Evolutionary conservation across 257 asterid species (phyloP).

Genomic region (Solanum phureja): DNA sequence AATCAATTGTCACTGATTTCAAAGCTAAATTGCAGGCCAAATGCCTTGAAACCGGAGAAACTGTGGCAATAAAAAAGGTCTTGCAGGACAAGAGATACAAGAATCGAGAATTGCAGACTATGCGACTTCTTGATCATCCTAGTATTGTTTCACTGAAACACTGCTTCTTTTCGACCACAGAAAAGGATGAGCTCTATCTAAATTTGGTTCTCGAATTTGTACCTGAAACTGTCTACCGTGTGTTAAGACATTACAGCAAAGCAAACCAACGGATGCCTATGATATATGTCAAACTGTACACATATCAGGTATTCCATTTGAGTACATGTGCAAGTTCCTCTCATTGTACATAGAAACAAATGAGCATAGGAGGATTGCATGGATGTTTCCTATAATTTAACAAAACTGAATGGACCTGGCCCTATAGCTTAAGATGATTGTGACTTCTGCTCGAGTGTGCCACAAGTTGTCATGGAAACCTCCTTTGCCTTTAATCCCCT

Average conservation of each 20-base stretch:
- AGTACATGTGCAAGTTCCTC: neutral
- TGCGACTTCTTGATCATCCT: slow-evolving; percentile 81
- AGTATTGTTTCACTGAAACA: slow-evolving; percentile 68
- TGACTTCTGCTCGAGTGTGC: neutral
- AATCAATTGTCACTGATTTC: neutral
- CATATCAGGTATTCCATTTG: slow-evolving; percentile 47
- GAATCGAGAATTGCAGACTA: slow-evolving; percentile 69
- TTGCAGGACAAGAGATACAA: slow-evolving; percentile 79
- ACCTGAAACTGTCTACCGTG: slow-evolving; percentile 74
- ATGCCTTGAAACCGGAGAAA: slow-evolving; percentile 70
- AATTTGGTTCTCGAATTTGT: slow-evolving; percentile 75
- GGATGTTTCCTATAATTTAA: neutral
- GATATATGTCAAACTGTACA: slow-evolving; percentile 67
- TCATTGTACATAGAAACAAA: neutral
- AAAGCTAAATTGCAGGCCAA: slow-evolving; percentile 41
- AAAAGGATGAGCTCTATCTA: slow-evolving; percentile 67
- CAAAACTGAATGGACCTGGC: neutral
- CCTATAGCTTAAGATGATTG: neutral
- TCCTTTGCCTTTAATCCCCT: neutral
- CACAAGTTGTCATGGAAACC: neutral
- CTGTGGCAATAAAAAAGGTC: slow-evolving; percentile 73
- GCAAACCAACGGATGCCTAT: slow-evolving; percentile 75
- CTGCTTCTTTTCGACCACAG: slow-evolving; percentile 78
- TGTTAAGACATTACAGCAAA: slow-evolving; percentile 59
- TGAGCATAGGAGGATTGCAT: neutral